Evolutionary conservation across 2,329 filamentous ascomycete species (phyloP), one percentile per base, ranked within the genome.

Genomic region (Aspergillus neoniger): DNA sequence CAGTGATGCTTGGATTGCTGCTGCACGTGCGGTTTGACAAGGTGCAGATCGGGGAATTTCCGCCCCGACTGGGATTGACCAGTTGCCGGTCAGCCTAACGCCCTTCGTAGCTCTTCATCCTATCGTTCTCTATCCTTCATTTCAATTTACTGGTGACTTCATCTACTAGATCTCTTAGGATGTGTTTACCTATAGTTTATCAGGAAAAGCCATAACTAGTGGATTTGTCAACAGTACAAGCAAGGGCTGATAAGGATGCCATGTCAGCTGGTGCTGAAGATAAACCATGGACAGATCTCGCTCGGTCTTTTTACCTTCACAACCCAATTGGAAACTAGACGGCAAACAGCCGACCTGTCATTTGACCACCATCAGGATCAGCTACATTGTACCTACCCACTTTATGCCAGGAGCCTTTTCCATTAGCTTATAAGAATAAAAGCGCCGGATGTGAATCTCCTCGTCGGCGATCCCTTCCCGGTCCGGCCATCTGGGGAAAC

Each of bases 401-500:
- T 32, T 32, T 32, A 9, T 19, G n/a, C 25, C 6, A 28, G 19
- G 41, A 23, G 8, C 3, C 10, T 23, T 44, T 44, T 7, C 19
- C 41, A 44, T 44, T 44, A 44, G 19, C 41, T 21, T 21, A 44
- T 44, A 44, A 44, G 17, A 44, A 44, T 44, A 15, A 14, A 36
- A 10, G 5, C 23, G 14, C 21, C 14, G 15, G 23, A 30, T 14
- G 7, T 28, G 21, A 28, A 10, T 17, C 39, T 49, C 44, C 15
- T 28, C 10, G 7, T 19, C n/a, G 47, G 47, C 47, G 47, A 50
- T 50, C 47, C 25, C 47, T 50, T 30, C 47, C 47, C 53, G 10
- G 52, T 51, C 25, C 38, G 55, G 21, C 56, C 69, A 68, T 72
- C 72, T 63, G 73, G 72, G 73, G 72, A 72, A 62, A 73, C 64